These are phyloP conservation scores for Daldinia childiae DNA, from an alignment of 495 filamentous ascomycete genomes.

Conservation along the genomic window DNA sequence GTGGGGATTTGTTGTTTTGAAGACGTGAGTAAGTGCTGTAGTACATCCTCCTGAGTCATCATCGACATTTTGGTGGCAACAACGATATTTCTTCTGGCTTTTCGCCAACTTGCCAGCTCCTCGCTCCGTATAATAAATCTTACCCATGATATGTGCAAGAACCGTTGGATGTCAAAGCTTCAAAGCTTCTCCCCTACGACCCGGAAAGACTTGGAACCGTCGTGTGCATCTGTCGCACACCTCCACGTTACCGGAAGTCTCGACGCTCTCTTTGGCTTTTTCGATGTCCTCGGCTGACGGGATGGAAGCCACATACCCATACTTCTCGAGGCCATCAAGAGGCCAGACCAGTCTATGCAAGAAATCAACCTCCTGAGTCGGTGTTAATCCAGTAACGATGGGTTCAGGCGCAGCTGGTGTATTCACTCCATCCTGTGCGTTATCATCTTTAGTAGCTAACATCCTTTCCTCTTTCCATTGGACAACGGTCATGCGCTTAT, in stretches of 20 bases:
- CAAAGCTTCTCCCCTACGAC: slow-evolving; percentile 81
- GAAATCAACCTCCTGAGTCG: slow-evolving; percentile 73
- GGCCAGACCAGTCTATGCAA: slow-evolving; percentile 67
- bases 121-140: slow-evolving; percentile 61
- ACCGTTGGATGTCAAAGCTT: slow-evolving; percentile 78
- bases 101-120: slow-evolving; percentile 53
- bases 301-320: slow-evolving; percentile 76
- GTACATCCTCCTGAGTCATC: slow-evolving; percentile 74
- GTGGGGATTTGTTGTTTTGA: slow-evolving; percentile 80
- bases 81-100: slow-evolving; percentile 71
- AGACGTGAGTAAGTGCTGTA: slow-evolving; percentile 77
- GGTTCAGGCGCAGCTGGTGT: slow-evolving; percentile 46
- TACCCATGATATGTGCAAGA: slow-evolving; percentile 80
- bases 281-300: slow-evolving; percentile 63
- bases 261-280: slow-evolving; percentile 69
- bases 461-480: slow-evolving; percentile 69
- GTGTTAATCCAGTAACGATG: slow-evolving; percentile 73
- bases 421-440: slow-evolving; percentile 37
- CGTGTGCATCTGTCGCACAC: slow-evolving; percentile 84
- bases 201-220: slow-evolving; percentile 93
- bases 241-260: slow-evolving; percentile 78
- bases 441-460: slow-evolving; percentile 25
- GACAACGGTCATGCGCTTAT: slow-evolving; percentile 73
- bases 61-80: slow-evolving; percentile 78
- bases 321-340: slow-evolving; percentile 65